These are phyloP conservation scores for Pyracantha coccinea DNA, from an alignment of 331 rosid species.

Conservation along the genomic window DNA sequence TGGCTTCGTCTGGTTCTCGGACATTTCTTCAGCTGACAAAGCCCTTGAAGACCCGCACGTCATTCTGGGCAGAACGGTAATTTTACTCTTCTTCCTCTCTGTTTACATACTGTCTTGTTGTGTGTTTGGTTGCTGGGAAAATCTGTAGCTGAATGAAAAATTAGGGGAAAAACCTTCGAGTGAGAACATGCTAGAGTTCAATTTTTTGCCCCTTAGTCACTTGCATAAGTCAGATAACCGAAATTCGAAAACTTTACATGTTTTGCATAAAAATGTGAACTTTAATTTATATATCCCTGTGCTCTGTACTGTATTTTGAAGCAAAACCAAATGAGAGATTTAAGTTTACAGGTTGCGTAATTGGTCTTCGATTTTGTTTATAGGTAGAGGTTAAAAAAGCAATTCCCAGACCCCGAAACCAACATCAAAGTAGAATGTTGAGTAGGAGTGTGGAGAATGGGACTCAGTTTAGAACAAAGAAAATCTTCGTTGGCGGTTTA, in stretches of 20 bases:
- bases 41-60: slow-evolving; percentile 50
- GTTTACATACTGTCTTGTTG: neutral
- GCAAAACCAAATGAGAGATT: neutral
- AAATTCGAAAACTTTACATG: neutral
- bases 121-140: slow-evolving; percentile 9
- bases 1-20: slow-evolving; percentile 65
- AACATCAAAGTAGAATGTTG: slow-evolving; percentile 28
- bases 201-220: neutral
- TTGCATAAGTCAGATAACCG: neutral
- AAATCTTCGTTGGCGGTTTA: slow-evolving; percentile 83
- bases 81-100: neutral
- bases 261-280: neutral
- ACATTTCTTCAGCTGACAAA: slow-evolving; percentile 39
- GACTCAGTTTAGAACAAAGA: slow-evolving; percentile 42
- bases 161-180: neutral
- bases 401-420: slow-evolving; percentile 44
- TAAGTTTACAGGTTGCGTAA: neutral
- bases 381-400: slow-evolving; percentile 70
- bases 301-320: neutral
- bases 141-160: neutral
- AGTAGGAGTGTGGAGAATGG: slow-evolving; percentile 30
- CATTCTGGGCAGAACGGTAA: slow-evolving; percentile 54
- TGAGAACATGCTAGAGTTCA: neutral
- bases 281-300: neutral
- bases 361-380: slow-evolving; percentile 8